Percentiles rank a stretch among this genome's conserved stretches.
phyloP scores from a whole-genome alignment of 1,284 basidiomycete genomes.

The Rhodotorula sp. region DNA sequence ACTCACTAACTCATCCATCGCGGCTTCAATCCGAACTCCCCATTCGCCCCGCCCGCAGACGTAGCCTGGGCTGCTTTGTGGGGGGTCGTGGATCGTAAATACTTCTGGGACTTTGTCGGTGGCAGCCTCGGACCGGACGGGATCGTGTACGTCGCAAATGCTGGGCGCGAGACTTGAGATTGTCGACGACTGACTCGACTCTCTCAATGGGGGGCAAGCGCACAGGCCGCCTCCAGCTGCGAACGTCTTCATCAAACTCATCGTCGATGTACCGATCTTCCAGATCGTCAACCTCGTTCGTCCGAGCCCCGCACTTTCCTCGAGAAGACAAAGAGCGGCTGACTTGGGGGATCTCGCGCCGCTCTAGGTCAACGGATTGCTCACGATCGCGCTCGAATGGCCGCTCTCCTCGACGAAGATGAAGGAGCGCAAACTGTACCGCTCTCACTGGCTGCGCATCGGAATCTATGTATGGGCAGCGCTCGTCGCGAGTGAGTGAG shows the following conservation, averaged over 20 bases:
- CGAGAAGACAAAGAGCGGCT: not conserved
- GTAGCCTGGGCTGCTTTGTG: slow-evolving; percentile 74
- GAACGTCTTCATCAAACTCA: slow-evolving; percentile 64
- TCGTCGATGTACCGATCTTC: slow-evolving; percentile 69
- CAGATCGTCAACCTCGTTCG: slow-evolving; percentile 61
- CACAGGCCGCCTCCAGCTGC: slow-evolving; percentile 63
- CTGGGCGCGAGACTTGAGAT: no score
- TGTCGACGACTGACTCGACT: not conserved
- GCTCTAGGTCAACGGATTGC: slow-evolving; percentile 54
- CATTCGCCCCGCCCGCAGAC: slow-evolving; percentile 53
- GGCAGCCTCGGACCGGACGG: slow-evolving; percentile 61
- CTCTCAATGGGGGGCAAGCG: not conserved
- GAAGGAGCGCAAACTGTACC: slow-evolving; percentile 9
- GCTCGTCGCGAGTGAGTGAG: slow-evolving; percentile 31
- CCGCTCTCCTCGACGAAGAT: slow-evolving; percentile 37
- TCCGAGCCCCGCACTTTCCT: not conserved
- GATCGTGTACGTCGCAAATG: slow-evolving; percentile 62
- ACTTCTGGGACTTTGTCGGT: slow-evolving; percentile 70
- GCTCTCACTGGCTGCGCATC: slow-evolving; percentile 14
- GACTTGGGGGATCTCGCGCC: not conserved
- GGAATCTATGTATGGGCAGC: slow-evolving; percentile 26
- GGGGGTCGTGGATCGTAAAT: slow-evolving; percentile 78
- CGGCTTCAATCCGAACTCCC: no score
- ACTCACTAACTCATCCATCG: not conserved
- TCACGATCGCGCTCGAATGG: slow-evolving; percentile 62